These are phyloP conservation scores for Pichia sp. DNA, from an alignment of 1,139 yeast species.

Conservation along the genomic window DNA sequence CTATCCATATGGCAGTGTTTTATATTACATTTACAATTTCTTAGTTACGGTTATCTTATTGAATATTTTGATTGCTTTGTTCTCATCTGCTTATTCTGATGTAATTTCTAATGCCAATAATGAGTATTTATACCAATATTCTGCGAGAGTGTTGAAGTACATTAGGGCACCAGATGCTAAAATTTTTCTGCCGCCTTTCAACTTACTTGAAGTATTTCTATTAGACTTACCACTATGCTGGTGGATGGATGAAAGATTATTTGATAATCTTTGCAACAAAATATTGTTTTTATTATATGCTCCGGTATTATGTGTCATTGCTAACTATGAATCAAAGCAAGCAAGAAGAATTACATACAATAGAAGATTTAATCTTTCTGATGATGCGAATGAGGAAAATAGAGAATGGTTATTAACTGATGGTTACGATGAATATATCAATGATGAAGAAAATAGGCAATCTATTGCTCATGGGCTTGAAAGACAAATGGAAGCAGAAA, in stretches of 20 bases:
- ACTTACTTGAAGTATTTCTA: constrained; percentile 57
- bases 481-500: constrained; percentile 57
- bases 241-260: constrained; percentile 29
- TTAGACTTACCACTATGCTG: constrained; percentile 37
- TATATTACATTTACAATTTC: constrained; percentile 73
- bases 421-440: constrained; percentile 52
- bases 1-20: constrained; percentile 74
- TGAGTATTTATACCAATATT: constrained; percentile 79
- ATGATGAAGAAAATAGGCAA: constrained; percentile 28
- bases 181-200: constrained; percentile 82
- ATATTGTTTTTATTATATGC: constrained; percentile 63
- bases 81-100: constrained; percentile 75
- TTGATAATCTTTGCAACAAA: constrained; percentile 24
- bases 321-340: constrained; percentile 55
- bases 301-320: constrained; percentile 58
- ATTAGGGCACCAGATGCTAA: constrained; percentile 85
- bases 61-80: constrained; percentile 78
- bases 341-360: constrained; percentile 72
- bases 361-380: constrained; percentile 56
- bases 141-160: constrained; percentile 76
- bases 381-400: constrained; percentile 77
- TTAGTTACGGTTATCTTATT: constrained; percentile 66
- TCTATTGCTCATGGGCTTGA: constrained; percentile 33
- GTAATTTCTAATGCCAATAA: constrained; percentile 79
- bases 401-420: constrained; percentile 81